These are phyloP conservation scores for Pseudomonodictys pantanalensis DNA, from an alignment of 495 filamentous ascomycete genomes.

Conservation along the genomic window DNA sequence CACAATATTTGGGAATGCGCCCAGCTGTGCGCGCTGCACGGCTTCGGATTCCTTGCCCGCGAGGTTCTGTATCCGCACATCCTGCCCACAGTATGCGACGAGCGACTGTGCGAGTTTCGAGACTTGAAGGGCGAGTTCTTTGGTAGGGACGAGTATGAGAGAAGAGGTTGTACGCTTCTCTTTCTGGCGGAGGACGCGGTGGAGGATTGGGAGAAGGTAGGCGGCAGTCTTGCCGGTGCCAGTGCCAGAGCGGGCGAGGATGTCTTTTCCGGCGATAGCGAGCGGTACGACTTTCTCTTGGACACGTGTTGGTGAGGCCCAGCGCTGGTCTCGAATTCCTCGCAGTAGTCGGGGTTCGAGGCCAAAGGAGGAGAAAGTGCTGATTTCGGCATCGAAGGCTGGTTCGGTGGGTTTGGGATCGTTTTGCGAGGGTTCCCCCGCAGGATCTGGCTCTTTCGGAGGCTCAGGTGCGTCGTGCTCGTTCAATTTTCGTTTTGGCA, in stretches of 20 bases:
- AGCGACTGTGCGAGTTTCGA: conserved; percentile 68
- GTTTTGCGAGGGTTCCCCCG: neutral
- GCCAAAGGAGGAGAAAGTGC: conserved; percentile 46
- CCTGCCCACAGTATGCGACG: conserved; percentile 77
- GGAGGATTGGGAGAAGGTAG: conserved; percentile 86
- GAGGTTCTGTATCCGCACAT: conserved; percentile 76
- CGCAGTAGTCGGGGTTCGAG: conserved; percentile 84
- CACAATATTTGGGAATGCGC: conserved; percentile 85
- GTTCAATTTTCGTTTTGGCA: conserved; percentile 61
- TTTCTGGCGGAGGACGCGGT: conserved; percentile 76
- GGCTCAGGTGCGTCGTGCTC: conserved; percentile 56
- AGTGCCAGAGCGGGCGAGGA: conserved; percentile 57
- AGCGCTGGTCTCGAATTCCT: conserved; percentile 79
- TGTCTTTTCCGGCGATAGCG: conserved; percentile 84
- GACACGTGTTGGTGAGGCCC: conserved; percentile 76
- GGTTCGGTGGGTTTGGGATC: neutral
- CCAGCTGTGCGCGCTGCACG: conserved; percentile 77
- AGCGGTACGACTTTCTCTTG: conserved; percentile 86
- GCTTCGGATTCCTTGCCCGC: conserved; percentile 84
- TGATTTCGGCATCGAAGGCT: conserved; percentile 3
- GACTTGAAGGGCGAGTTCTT: conserved; percentile 90
- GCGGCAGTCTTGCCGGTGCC: conserved; percentile 79
- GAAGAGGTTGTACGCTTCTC: conserved; percentile 49
- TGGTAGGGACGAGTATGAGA: conserved; percentile 88
- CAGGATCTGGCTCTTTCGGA: neutral